These are phyloP conservation scores for Cyberlindnera xylosilytica DNA, from an alignment of 805 yeast species.

Conservation along the genomic window DNA sequence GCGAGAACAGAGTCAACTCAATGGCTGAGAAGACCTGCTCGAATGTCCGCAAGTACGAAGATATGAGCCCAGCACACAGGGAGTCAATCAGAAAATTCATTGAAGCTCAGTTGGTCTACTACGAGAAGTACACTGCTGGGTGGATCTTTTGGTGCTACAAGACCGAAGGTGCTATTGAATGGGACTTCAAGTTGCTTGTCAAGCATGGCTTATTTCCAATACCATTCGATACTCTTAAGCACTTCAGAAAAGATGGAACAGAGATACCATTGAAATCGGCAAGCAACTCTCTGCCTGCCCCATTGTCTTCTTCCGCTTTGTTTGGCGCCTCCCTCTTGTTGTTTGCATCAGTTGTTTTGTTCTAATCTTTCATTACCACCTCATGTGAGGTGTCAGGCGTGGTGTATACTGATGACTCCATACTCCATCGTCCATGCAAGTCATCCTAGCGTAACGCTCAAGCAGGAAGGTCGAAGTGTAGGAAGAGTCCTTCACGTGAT, in stretches of 20 bases:
- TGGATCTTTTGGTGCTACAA: conserved; percentile 74
- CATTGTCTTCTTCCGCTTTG: neutral
- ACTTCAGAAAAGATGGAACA: conserved; percentile 30
- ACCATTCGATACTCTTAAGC: conserved; percentile 56
- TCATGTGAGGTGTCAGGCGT: too few relatives aligned
- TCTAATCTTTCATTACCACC: too few relatives aligned
- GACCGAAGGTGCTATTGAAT: conserved; percentile 62
- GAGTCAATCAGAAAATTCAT: conserved; percentile 48
- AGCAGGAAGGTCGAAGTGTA: too few relatives aligned
- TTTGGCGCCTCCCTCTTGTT: neutral
- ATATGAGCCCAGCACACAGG: conserved; percentile 43
- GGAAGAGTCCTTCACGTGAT: too few relatives aligned
- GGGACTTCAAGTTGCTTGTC: conserved; percentile 58
- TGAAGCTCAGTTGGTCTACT: conserved; percentile 60
- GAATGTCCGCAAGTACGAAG: conserved; percentile 32
- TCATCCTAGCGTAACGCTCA: too few relatives aligned
- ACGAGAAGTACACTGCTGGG: conserved; percentile 44
- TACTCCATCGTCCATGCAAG: too few relatives aligned
- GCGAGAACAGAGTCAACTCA: neutral
- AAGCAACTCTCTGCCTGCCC: neutral
- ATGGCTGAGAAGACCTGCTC: conserved; percentile 33
- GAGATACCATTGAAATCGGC: conserved; percentile 3
- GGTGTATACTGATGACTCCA: too few relatives aligned
- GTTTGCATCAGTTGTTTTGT: neutral
- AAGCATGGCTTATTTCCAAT: conserved; percentile 54